Base-by-base conservation (phyloP, 306 rosid genomes). In the Oxytropis ochrocephala region DNA sequence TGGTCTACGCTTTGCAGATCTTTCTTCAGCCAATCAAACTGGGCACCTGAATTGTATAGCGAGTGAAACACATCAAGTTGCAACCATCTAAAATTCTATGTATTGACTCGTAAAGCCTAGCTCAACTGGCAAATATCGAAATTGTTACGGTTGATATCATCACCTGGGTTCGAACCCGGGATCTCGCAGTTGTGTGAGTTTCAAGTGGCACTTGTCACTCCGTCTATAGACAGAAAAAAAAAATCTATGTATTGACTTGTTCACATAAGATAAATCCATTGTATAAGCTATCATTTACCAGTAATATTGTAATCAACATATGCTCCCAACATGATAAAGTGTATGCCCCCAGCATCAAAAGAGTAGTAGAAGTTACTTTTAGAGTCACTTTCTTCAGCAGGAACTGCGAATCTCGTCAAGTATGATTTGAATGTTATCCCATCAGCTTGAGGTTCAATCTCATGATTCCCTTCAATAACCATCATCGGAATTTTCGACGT, bases 381-480 rank as follows among this genome's bases (percentile, higher is more conserved):
- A 11, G 98, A 92, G 68, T 88, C 89, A 52, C 87, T 76, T 73
- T 92, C 96, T 63, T 75, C 74, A 0, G 88, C 81, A 11, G 98
- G 96, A 60, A 88, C 96, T 17, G 96, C 85, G 47, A 90, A 93
- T 78, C 96, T 81, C 60, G 96, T 74, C 56, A 70, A 41, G 75
- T 91, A 91, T 47, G 96, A 89, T 75, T 85, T 13, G 72, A 93
- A 93, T 58, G 84, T 79, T 76, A 88, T 82, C 58, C 93, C 88
- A 46, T 79, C 71, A 53, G 70, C 91, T 80, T 93, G 96, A 73
- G 98, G 96, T 76, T 92, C 96, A 81, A 90, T 92, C 84, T 92
- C 98, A 76, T 92, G 98, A 80, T 92, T 92, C 67, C 98, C 98
- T 77, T 90, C 96, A 66, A 90, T 81, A 73, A 90, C 96, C 96